Conservation (phyloP, 352 stramenopile species). For the Phytophthora boehmeriae region DNA sequence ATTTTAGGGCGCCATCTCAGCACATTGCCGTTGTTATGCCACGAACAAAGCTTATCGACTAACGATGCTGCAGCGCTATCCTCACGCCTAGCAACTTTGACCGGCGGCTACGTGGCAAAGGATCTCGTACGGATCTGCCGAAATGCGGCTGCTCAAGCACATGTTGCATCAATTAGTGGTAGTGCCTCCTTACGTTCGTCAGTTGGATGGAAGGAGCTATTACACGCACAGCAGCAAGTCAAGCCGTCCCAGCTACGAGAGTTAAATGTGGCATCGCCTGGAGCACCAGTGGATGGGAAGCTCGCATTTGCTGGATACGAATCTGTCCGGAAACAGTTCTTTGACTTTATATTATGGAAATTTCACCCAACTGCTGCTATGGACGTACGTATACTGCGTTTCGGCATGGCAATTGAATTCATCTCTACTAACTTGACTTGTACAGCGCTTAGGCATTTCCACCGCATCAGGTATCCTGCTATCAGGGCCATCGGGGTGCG, state of each 20-base stretch:
- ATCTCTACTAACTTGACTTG: slow-evolving; percentile 14
- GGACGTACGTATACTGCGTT: slow-evolving; percentile 46
- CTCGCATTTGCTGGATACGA: slow-evolving; percentile 69
- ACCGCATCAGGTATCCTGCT: slow-evolving; percentile 79
- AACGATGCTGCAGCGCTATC: slow-evolving; percentile 24
- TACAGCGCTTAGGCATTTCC: slow-evolving; percentile 64
- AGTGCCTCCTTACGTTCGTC: neutral
- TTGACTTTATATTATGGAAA: slow-evolving; percentile 72
- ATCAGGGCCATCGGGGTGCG: slow-evolving; percentile 79
- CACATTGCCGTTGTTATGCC: slow-evolving; percentile 27
- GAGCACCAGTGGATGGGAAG: slow-evolving; percentile 15
- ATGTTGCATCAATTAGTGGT: slow-evolving; percentile 11
- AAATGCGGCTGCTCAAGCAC: slow-evolving; percentile 52
- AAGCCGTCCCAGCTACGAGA: slow-evolving; percentile 78
- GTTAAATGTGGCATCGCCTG: slow-evolving; percentile 74
- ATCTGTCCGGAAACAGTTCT: slow-evolving; percentile 58
- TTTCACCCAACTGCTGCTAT: slow-evolving; percentile 67
- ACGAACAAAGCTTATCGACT: neutral
- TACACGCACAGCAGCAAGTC: slow-evolving; percentile 58
- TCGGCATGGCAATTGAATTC: neutral
- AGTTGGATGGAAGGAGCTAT: slow-evolving; percentile 50
- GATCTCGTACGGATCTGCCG: slow-evolving; percentile 76
- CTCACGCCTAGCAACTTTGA: slow-evolving; percentile 55
- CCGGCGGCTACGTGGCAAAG: slow-evolving; percentile 80
- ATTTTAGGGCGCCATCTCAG: slow-evolving; percentile 57